Evolutionary conservation across 176 grass and related monocot genomes (phyloP).

Genomic region (Aegilops tauschii): DNA sequence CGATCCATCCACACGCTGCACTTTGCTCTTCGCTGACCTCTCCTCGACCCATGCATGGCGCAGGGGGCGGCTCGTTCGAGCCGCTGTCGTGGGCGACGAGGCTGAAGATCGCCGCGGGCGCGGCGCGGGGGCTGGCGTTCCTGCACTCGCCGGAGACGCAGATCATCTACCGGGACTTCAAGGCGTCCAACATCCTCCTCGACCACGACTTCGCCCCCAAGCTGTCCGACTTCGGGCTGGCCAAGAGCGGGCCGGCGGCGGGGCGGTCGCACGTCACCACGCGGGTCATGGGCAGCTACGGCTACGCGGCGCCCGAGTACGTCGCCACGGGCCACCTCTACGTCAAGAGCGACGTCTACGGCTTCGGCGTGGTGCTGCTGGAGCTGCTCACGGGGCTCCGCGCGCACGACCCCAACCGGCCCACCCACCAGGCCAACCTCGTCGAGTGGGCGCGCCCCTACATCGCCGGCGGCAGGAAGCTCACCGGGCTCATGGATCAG

Average conservation of each 20-base stretch:
- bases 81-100: conserved; percentile 51
- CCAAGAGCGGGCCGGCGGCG: conserved; percentile 74
- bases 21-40: background rate
- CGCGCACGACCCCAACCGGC: conserved; percentile 72
- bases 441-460: conserved; percentile 64
- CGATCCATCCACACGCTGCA: background rate
- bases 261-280: conserved; percentile 74
- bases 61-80: conserved; percentile 22
- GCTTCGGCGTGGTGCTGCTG: conserved; percentile 75
- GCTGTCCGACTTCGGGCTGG: conserved; percentile 91
- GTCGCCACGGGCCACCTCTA: conserved; percentile 83
- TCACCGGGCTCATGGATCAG: conserved; percentile 63
- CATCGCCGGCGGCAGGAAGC: conserved; percentile 49
- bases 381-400: conserved; percentile 77
- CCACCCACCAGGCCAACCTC: conserved; percentile 59
- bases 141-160: conserved; percentile 68
- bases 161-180: conserved; percentile 85
- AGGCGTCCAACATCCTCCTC: conserved; percentile 82
- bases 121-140: conserved; percentile 65
- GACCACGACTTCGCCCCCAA: conserved; percentile 71
- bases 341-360: conserved; percentile 89
- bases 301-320: conserved; percentile 96
- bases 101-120: conserved; percentile 67
- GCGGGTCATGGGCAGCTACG: conserved; percentile 75
- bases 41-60: background rate